Base-by-base conservation (phyloP, 2,329 filamentous ascomycete species). In the Dichotomopilus funicola region DNA sequence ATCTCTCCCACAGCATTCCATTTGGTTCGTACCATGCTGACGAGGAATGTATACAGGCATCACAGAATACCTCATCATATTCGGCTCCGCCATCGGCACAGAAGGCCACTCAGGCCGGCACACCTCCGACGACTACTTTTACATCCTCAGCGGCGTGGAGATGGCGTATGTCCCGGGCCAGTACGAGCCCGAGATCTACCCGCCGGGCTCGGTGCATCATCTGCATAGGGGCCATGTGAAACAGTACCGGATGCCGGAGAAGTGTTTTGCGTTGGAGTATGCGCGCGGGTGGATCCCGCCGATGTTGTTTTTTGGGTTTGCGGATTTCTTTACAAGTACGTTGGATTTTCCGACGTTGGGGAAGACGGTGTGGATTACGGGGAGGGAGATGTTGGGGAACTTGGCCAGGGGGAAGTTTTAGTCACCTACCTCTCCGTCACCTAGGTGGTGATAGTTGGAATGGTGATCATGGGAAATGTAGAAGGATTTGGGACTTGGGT, bases 51-150 rank as follows among this genome's bases (percentile, higher is more conserved):
- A 3, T n/a, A 8, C 51, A 82, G 81, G 83, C 68, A 78, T 96
- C 59, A 95, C 90, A 19, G 91, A 96, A 72, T 95, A 95, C 73
- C 77, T 95, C 63, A 94, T 95, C 70, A 85, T 95, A 73, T 95
- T 94, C 70, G 89, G 89, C 69, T 89, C 88, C 1, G 80, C 88
- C 8, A 73, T 91, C 63, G 90, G 90, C 64, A 95, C 91, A 10
- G 90, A 95, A 73, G 91, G 91, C 59, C 90, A 95, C 78, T 83
- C 83, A 1, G 91, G 91, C 61, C 87, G 90, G 50, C 91, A 95
- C 78, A 92, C 89, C 10, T 90, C 90, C n/a, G 88, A 95, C 73
- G 91, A 96, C 77, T 96, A 94, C 78, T 96, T 96, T 79, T 82
- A 91, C 78, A 95, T 96, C 77, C 78, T 96, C 36, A 77, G 77